These are phyloP conservation scores for Penicillium tannophilum DNA, from an alignment of 495 filamentous ascomycete genomes.

Conservation along the genomic window DNA sequence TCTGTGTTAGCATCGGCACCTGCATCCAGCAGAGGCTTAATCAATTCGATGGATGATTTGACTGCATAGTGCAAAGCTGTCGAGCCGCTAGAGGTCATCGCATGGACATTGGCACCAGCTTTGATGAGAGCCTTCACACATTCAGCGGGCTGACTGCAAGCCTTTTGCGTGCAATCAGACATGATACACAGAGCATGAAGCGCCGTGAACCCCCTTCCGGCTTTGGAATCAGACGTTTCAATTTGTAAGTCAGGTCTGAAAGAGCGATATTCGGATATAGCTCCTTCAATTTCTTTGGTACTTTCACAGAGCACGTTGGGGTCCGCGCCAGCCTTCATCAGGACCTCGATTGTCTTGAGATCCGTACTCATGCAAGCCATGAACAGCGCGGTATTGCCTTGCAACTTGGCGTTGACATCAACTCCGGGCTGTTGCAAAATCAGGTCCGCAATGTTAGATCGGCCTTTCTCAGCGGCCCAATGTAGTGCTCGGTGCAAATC, in stretches of 20 bases:
- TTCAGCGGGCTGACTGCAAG: not conserved
- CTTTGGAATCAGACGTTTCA: not conserved
- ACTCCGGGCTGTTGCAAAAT: conserved; percentile 1
- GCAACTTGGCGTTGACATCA: conserved; percentile 1
- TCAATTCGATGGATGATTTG: not conserved
- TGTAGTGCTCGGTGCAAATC: not conserved
- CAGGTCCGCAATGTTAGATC: conserved; percentile 2
- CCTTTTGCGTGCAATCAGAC: not conserved
- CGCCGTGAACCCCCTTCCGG: not conserved
- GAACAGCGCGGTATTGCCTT: not conserved
- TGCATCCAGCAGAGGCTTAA: conserved; percentile 5
- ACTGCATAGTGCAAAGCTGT: conserved; percentile 2
- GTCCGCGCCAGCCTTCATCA: conserved; percentile 1
- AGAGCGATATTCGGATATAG: not conserved
- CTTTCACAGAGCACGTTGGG: not conserved
- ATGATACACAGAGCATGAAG: conserved; percentile 3
- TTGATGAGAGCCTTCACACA: not conserved
- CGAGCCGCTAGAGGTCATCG: not conserved
- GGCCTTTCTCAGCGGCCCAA: conserved; percentile 3
- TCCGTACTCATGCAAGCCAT: not conserved
- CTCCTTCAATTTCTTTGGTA: not conserved
- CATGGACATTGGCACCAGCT: not conserved
- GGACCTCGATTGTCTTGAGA: not conserved
- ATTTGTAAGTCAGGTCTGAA: not conserved
- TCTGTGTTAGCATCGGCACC: not conserved